A percentile compares a stretch with the other conserved stretches of the same genome.
Evolutionary conservation across 805 yeast genomes (phyloP).

Genomic region (Kuraishia floccosa): DNA sequence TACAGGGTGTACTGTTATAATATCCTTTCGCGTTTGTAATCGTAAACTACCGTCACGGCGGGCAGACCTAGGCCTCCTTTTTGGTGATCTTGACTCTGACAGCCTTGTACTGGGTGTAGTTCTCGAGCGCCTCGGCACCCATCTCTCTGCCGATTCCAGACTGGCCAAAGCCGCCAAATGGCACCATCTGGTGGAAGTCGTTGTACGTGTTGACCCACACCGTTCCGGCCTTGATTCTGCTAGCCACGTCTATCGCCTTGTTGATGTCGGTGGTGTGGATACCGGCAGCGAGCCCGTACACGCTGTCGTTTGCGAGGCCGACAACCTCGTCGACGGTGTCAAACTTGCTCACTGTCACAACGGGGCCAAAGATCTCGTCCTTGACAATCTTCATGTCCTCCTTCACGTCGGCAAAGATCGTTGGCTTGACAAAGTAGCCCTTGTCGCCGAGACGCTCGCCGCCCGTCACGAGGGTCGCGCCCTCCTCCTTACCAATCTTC

Average conservation of each 20-base stretch:
- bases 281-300: slow-evolving; percentile 88
- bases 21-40: no score
- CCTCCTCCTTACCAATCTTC: slow-evolving; percentile 69
- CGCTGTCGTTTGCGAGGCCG: slow-evolving; percentile 64
- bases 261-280: slow-evolving; percentile 68
- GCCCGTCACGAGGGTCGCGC: slow-evolving; percentile 67
- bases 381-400: slow-evolving; percentile 59
- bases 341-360: slow-evolving; percentile 76
- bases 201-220: slow-evolving; percentile 89
- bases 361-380: slow-evolving; percentile 89
- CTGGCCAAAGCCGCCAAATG: slow-evolving; percentile 88
- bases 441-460: slow-evolving; percentile 40
- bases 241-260: slow-evolving; percentile 67
- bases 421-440: slow-evolving; percentile 66
- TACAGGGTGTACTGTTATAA: no score
- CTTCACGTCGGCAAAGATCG: slow-evolving; percentile 60
- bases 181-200: slow-evolving; percentile 78
- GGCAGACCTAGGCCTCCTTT: no score
- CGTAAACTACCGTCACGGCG: no score
- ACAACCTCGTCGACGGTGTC: slow-evolving; percentile 75
- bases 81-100: slow-evolving; percentile 51
- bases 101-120: slow-evolving; percentile 80
- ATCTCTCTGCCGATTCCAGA: slow-evolving; percentile 92
- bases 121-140: slow-evolving; percentile 79
- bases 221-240: slow-evolving; percentile 75